Conservation (phyloP, 805 yeast species). For the Teunomyces gatunensis region DNA sequence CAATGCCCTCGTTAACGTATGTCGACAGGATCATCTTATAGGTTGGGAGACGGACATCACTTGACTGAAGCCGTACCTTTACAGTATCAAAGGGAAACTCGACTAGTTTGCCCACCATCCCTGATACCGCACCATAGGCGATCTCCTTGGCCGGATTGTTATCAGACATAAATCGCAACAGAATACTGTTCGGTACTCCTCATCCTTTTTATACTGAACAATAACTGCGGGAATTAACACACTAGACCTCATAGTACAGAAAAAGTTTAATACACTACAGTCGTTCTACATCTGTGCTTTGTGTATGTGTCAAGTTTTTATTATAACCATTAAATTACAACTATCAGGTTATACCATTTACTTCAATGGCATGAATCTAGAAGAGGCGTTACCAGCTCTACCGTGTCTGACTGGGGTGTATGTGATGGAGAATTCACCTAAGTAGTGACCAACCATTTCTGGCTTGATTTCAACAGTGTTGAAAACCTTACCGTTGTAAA, state of each 20-base stretch:
- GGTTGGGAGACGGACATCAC: constrained; percentile 47
- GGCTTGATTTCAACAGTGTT: constrained; percentile 98
- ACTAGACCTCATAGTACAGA: neutral
- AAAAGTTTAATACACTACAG: neutral
- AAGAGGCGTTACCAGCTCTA: constrained; percentile 87
- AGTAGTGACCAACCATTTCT: constrained; percentile 99
- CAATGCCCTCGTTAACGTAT: constrained; percentile 60
- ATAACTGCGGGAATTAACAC: neutral
- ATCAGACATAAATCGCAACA: neutral
- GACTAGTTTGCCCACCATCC: constrained; percentile 77
- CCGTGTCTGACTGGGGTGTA: constrained; percentile 99
- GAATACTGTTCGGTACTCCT: neutral
- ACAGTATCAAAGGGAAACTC: constrained; percentile 94
- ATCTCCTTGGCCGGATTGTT: constrained; percentile 37
- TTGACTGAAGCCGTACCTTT: constrained; percentile 80
- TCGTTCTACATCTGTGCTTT: neutral
- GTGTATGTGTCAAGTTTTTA: constrained; percentile 8
- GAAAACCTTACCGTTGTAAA: constrained; percentile 99
- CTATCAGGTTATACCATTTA: constrained; percentile 20
- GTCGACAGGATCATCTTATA: constrained; percentile 64
- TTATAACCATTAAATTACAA: constrained; percentile 15
- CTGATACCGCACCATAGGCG: constrained; percentile 58
- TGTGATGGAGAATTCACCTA: constrained; percentile 99
- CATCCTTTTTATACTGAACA: neutral
- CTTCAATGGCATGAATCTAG: constrained; percentile 71